These are phyloP conservation scores for Cardamine resedifolia DNA, from an alignment of 345 rosid species.

Conservation along the genomic window DNA sequence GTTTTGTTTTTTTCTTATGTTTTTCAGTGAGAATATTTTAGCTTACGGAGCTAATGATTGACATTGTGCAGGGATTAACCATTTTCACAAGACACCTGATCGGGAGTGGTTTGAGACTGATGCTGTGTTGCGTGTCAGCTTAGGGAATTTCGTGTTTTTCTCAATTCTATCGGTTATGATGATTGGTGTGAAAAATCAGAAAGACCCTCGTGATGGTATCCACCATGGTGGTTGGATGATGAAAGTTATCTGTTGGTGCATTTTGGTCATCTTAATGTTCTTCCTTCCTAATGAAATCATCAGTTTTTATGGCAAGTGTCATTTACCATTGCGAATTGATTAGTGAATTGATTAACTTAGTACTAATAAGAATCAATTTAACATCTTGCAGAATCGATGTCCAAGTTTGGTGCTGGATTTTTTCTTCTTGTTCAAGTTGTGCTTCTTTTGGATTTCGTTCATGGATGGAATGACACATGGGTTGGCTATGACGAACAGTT, in stretches of 20 bases:
- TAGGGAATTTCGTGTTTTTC: constrained; percentile 93
- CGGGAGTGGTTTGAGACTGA: constrained; percentile 98
- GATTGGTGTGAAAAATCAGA: constrained; percentile 92
- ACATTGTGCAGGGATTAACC: constrained; percentile 78
- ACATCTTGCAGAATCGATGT: constrained; percentile 63
- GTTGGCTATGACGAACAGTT: constrained; percentile 95
- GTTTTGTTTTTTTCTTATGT: constrained; percentile 14
- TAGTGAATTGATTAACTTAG: not conserved
- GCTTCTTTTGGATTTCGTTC: constrained; percentile 97
- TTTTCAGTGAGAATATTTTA: not conserved
- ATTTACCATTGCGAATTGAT: not conserved
- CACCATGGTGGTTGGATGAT: constrained; percentile 99
- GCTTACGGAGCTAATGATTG: constrained; percentile 8
- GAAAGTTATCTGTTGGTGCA: constrained; percentile 84
- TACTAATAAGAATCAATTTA: not conserved
- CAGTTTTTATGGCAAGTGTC: constrained; percentile 73
- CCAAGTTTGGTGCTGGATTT: constrained; percentile 96
- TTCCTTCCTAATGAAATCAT: constrained; percentile 91
- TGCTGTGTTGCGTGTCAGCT: constrained; percentile 95
- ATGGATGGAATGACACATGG: constrained; percentile 99
- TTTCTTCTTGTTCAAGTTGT: constrained; percentile 99
- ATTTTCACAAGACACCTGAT: constrained; percentile 80
- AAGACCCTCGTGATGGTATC: constrained; percentile 92
- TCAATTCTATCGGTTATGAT: constrained; percentile 71
- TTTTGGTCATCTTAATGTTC: constrained; percentile 88